Base-by-base conservation (phyloP, 305 asterid species). In the Euphrasia arctica region DNA sequence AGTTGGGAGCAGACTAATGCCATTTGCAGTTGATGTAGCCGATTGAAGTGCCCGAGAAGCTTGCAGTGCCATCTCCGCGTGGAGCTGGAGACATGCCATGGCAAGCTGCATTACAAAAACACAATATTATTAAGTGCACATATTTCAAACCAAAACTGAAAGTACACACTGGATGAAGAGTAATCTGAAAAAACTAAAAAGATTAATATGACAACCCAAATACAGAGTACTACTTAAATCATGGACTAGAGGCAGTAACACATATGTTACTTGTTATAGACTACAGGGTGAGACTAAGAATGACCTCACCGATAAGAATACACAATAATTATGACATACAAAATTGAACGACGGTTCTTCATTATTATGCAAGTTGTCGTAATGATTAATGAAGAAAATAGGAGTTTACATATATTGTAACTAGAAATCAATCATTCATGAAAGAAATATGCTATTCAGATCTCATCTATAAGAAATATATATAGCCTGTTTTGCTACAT, bases 51-150 rank as follows among this genome's bases (percentile, higher is more conserved):
- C 90, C 68, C 98, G 85, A 62, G 94, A 87, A 58, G 91, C 85
- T 76, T 85, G 95, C 60, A 92, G 79, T 52, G 85, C 93, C 95
- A 90, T 84, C 82, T 87, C 98, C 14, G 95, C 79, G 65, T 92
- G 97, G 63, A 85, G 89, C 76, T 92, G 95, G 65, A 90, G 86
- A 72, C 98, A 92, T 64, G 82, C 80, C 89, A 86, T 78, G 4
- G 96, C 95, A 62, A 92, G 86, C 98, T 92, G 89, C 82, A 76
- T 51, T 14, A 54, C 15, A 69, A 66, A 63, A 56, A 18, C 22
- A 28, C 36, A n/a, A 18, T 10, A 64, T 58, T 9, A 64, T 58
- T 8, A 48, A 29, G 54, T 60, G 50, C 42, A 43, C 22, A 18
- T 29, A 3, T 14, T 22, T 12, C 12, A 47, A 70, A 27, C 22